phyloP scores from a whole-genome alignment of 345 rosid species.

The Syzygium oleosum region DNA sequence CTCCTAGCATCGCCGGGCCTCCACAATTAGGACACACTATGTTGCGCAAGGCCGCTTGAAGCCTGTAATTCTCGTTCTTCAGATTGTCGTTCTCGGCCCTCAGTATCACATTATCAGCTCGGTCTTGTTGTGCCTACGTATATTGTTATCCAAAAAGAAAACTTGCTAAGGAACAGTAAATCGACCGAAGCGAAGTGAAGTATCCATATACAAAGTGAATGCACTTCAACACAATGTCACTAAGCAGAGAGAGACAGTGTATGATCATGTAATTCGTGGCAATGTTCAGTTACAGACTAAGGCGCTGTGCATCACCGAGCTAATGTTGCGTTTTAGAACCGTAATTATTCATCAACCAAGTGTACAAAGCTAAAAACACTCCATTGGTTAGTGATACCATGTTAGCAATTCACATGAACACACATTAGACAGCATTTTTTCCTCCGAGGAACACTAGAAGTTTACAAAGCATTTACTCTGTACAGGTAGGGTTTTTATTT shows the following conservation, averaged over 20 bases:
- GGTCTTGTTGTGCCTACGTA: constrained; percentile 81
- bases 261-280: not conserved
- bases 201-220: not conserved
- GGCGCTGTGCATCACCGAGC: not conserved
- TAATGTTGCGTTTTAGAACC: not conserved
- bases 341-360: not conserved
- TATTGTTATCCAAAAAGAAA: not conserved
- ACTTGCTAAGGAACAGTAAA: not conserved
- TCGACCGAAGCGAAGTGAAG: not conserved
- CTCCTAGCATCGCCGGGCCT: constrained; percentile 63
- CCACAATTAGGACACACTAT: constrained; percentile 75
- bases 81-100: constrained; percentile 75
- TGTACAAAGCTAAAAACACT: not conserved
- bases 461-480: constrained; percentile 12
- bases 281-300: not conserved
- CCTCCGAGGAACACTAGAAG: not conserved
- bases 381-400: not conserved
- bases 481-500: constrained; percentile 29
- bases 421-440: not conserved
- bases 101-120: constrained; percentile 63
- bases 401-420: not conserved
- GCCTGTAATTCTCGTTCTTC: constrained; percentile 61
- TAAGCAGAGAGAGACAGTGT: not conserved
- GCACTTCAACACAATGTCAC: not conserved
- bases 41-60: constrained; percentile 64